Base-by-base conservation (phyloP, 2,329 filamentous ascomycete genomes). In the Neofusicoccum sp. region DNA sequence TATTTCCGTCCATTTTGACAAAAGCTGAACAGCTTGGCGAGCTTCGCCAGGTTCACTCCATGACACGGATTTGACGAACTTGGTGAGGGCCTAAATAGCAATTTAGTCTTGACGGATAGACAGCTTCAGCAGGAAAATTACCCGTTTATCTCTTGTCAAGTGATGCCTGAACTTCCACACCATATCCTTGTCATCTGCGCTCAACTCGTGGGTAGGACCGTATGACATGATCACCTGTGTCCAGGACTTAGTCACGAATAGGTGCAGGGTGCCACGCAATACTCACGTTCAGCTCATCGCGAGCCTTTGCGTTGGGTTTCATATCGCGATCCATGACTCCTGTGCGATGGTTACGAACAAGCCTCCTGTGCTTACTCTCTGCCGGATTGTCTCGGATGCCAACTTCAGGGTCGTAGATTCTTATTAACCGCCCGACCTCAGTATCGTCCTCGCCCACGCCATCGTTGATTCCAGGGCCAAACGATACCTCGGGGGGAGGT, bases 111-210 rank as follows among this genome's bases (percentile, higher is more conserved):
- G 22, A 41, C 14, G 43, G 54, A n/a, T n/a, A 6, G 16, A 29
- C 14, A 7, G 44, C 4, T 29, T n/a, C 9, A 7, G 16, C 12
- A 6, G 14, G 6, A 48, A 22, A 63, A 54, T 31, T 36, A 52
- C 48, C 62, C 79, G 74, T 69, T 99, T 99, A 74, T 99, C 93
- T 63, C 93, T 85, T 1, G 93, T 95, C 28, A 99, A 79, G 75
- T 97, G 94, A 76, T 98, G 96, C 64, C 95, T 86, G 79, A 98
- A 99, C 71, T 96, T 95, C 96, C 96, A 99, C 22, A 99, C 87
- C 58, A 97, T 83, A 76, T 99, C 95, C 73, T 96, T 96, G 76
- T 99, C 95, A 74, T 97, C 93, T 0, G 92, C 87, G 1, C 88
- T 92, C 29, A 99, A 82, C 52, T 91, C 86, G 66, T 97, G 93